Evolutionary conservation across 176 grass and related monocot genomes (phyloP).

Genomic region (Bothriochloa decipiens): DNA sequence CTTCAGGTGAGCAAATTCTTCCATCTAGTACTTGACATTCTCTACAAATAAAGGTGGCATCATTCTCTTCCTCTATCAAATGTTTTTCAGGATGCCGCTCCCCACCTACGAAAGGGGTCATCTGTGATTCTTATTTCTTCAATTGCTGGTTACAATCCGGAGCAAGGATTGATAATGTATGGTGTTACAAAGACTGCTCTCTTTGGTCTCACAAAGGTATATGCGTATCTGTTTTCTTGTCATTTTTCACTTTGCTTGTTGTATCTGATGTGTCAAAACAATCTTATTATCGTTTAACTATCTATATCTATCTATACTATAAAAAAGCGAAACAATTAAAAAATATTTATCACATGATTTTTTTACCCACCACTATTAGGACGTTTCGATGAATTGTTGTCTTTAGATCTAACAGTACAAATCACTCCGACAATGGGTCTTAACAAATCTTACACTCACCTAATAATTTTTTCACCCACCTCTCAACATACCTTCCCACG

Average conservation of each 20-base stretch:
- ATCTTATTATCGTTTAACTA: neutral
- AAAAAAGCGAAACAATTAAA: too few species aligned
- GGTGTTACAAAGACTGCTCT: conserved; percentile 98
- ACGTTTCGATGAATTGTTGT: too few species aligned
- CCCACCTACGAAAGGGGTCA: conserved; percentile 74
- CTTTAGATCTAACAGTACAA: too few species aligned
- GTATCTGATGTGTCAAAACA: neutral
- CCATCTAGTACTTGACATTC: conserved; percentile 16
- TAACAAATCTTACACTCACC: too few species aligned
- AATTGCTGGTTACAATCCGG: conserved; percentile 80
- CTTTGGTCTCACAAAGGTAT: conserved; percentile 91
- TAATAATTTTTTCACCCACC: too few species aligned
- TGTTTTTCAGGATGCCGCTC: conserved; percentile 61
- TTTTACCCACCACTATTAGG: too few species aligned
- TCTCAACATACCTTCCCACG: too few species aligned
- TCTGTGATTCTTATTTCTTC: conserved; percentile 95
- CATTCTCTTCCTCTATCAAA: neutral
- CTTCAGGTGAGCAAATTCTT: conserved; percentile 61
- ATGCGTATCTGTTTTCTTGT: conserved; percentile 23
- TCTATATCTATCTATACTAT: too few species aligned
- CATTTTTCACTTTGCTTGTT: neutral
- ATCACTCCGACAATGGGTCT: too few species aligned
- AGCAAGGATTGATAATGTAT: conserved; percentile 73
- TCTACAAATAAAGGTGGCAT: neutral
- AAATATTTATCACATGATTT: too few species aligned